phyloP scores from a whole-genome alignment of 2,329 filamentous ascomycete genomes.

The Leptosphaerulina australis region DNA sequence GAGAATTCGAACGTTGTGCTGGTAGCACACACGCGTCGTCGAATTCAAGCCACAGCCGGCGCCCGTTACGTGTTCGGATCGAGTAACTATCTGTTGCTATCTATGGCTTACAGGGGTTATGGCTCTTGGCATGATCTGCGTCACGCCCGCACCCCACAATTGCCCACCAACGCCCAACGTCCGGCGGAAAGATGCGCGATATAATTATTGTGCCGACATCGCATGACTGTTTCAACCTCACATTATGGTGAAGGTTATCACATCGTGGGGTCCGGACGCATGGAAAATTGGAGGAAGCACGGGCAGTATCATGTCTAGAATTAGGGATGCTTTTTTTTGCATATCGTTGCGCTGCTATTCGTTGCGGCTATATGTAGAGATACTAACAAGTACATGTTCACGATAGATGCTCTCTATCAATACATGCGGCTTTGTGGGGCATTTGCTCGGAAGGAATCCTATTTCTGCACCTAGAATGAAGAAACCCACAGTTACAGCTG shows the following conservation, averaged over 20 bases:
- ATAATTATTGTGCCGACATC: slow-evolving; percentile 38
- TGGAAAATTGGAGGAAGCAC: slow-evolving; percentile 11
- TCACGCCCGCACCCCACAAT: slow-evolving; percentile 27
- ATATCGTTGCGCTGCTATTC: slow-evolving; percentile 23
- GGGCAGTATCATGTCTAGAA: slow-evolving; percentile 2
- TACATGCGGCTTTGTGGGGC: slow-evolving; percentile 30
- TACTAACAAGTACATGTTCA: slow-evolving; percentile 1
- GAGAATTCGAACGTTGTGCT: neutral
- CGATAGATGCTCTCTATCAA: slow-evolving; percentile 11
- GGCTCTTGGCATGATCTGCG: slow-evolving; percentile 34
- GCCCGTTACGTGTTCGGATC: slow-evolving; percentile 42
- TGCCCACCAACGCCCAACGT: slow-evolving; percentile 35
- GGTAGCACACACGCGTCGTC: slow-evolving; percentile 12
- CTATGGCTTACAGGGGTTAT: slow-evolving; percentile 25
- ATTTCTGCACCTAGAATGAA: slow-evolving; percentile 22
- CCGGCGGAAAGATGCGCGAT: slow-evolving; percentile 27
- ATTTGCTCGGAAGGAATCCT: slow-evolving; percentile 19
- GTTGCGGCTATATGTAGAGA: slow-evolving; percentile 9
- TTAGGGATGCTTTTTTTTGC: slow-evolving; percentile 20
- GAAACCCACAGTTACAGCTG: slow-evolving; percentile 8
- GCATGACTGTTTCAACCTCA: slow-evolving; percentile 34
- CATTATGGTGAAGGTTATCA: slow-evolving; percentile 6
- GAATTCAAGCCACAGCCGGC: slow-evolving; percentile 22
- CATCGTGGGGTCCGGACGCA: slow-evolving; percentile 34
- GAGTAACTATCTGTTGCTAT: slow-evolving; percentile 42